phyloP scores from a whole-genome alignment of 306 rosid species.

The Fragaria nilgerrensis region DNA sequence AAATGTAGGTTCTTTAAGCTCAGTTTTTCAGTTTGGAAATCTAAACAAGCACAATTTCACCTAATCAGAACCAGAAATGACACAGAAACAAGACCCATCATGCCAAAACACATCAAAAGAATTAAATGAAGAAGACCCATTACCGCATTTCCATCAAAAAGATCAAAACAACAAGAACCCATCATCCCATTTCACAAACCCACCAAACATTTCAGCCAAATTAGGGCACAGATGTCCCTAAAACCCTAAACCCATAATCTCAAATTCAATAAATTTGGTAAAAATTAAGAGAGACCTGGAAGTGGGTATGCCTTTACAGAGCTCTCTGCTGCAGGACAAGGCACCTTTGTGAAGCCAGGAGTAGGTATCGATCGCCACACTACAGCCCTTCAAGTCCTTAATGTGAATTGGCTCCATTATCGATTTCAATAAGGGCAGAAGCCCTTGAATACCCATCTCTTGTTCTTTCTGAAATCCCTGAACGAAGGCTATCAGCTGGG shows the following conservation, averaged over 20 bases:
- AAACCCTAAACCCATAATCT: slow-evolving; percentile 8
- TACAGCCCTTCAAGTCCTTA: slow-evolving; percentile 65
- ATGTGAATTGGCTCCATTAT: slow-evolving; percentile 80
- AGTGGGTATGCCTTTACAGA: slow-evolving; percentile 78
- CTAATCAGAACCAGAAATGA: neutral
- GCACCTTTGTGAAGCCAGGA: slow-evolving; percentile 99
- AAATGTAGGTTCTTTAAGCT: neutral
- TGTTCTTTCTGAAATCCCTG: neutral
- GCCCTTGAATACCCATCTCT: slow-evolving; percentile 88
- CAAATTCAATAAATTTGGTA: neutral
- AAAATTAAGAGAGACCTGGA: slow-evolving; percentile 44
- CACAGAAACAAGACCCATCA: neutral
- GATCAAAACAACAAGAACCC: neutral
- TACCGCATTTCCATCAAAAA: neutral
- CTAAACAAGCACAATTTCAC: neutral
- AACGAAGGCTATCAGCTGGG: neutral
- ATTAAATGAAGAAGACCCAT: neutral
- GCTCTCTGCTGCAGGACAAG: slow-evolving; percentile 80
- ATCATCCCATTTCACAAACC: neutral
- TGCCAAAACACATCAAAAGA: neutral
- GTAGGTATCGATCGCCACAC: slow-evolving; percentile 79
- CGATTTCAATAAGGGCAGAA: slow-evolving; percentile 79
- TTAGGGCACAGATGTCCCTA: neutral
- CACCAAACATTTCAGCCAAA: neutral
- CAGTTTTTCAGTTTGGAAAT: neutral